phyloP scores from a whole-genome alignment of 2,329 filamentous ascomycete genomes.

The Microdochium paspali region DNA sequence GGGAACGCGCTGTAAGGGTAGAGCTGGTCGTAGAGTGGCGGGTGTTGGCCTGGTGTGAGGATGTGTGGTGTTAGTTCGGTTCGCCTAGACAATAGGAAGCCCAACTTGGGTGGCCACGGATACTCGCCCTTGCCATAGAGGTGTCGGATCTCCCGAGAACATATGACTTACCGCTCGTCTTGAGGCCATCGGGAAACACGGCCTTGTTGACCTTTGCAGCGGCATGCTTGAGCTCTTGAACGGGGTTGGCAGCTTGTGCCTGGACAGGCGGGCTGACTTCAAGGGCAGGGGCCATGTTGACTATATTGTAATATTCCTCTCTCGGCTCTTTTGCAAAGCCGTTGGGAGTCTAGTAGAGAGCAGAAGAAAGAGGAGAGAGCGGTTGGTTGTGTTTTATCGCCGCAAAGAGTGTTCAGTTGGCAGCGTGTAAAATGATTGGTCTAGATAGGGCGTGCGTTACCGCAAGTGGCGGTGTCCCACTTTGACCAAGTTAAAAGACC shows the following conservation, averaged over 20 bases:
- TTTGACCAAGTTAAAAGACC: too few relatives aligned
- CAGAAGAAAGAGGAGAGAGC: not conserved
- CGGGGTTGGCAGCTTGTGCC: not conserved
- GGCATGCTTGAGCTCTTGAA: slow-evolving; percentile 9
- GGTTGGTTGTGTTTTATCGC: not conserved
- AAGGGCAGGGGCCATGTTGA: not conserved
- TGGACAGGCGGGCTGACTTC: not conserved
- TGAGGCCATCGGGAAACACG: slow-evolving; percentile 56
- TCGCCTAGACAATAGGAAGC: too few relatives aligned
- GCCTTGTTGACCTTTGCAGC: slow-evolving; percentile 18
- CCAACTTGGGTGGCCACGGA: too few relatives aligned
- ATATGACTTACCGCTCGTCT: slow-evolving; percentile 31
- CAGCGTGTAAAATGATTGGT: not conserved
- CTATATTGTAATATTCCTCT: too few relatives aligned
- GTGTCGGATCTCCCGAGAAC: too few relatives aligned
- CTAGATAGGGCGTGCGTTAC: not conserved
- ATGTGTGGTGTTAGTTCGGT: not conserved
- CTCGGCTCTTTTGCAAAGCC: too few relatives aligned
- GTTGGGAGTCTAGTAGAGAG: too few relatives aligned
- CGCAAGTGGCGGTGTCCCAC: not conserved
- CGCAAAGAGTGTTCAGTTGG: not conserved
- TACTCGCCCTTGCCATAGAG: too few relatives aligned
- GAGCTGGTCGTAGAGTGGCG: slow-evolving; percentile 53
- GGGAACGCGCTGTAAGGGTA: slow-evolving; percentile 57
- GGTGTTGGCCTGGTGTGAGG: slow-evolving; percentile 47